phyloP scores from a whole-genome alignment of 163 green algal species.

The Smithsoniella earleae region DNA sequence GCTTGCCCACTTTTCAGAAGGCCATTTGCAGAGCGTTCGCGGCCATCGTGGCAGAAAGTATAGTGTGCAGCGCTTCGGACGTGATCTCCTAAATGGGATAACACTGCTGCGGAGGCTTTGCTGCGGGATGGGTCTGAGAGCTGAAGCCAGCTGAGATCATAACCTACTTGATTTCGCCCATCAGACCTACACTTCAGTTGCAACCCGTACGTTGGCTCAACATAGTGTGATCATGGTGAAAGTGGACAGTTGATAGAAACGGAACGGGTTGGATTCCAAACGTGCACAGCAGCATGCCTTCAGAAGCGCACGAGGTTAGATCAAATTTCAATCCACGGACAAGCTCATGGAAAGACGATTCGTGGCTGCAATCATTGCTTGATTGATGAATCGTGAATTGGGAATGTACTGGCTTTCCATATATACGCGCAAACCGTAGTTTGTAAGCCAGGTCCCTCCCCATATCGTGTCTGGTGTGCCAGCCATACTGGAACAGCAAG shows the following conservation, averaged over 20 bases:
- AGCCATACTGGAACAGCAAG: conserved; percentile 15
- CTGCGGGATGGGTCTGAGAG: background rate
- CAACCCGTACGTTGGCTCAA: background rate
- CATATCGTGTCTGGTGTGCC: conserved; percentile 4
- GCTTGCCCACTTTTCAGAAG: conserved; percentile 14
- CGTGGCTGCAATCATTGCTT: conserved; percentile 20
- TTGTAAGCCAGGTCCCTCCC: conserved; percentile 26
- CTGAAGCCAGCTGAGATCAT: conserved; percentile 24
- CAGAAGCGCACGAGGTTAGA: conserved; percentile 19
- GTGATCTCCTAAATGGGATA: background rate
- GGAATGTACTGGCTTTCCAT: background rate
- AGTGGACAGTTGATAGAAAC: too few species aligned
- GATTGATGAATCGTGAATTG: conserved; percentile 14
- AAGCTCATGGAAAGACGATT: conserved; percentile 22
- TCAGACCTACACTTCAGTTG: background rate
- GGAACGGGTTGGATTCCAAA: too few species aligned
- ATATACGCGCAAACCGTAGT: conserved; percentile 14
- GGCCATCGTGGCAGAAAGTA: background rate
- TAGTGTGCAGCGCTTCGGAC: conserved; percentile 17
- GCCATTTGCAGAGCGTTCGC: background rate
- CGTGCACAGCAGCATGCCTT: too few species aligned
- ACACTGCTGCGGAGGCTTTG: background rate
- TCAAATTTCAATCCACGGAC: conserved; percentile 19
- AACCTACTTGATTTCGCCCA: background rate
- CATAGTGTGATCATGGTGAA: background rate